Evolutionary conservation across 192 early-diverging fungal species (phyloP), one percentile per base, ranked within the genome.

Genomic region (Borealophlyctis nickersoniae): DNA sequence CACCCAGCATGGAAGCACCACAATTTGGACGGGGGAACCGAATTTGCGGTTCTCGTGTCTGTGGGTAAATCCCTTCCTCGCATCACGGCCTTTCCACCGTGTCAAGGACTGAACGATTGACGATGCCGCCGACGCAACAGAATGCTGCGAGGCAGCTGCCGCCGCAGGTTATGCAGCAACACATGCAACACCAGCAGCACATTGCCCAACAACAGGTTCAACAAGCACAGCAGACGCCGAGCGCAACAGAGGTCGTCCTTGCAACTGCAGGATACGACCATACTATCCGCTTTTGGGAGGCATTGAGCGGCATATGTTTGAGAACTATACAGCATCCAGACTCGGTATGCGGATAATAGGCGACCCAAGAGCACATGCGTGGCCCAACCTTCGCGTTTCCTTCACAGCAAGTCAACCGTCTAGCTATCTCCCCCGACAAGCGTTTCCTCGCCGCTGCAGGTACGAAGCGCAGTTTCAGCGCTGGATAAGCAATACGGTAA

Each of bases 371-470:
- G n/a, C n/a, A n/a, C n/a, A n/a, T n/a, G n/a, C n/a, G n/a, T n/a
- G n/a, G n/a, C n/a, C n/a, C n/a, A n/a, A n/a, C n/a, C 58, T 0
- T 28, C n/a, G 16, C 0, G 54, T 50, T 36, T 2, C 58, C 7
- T 61, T 32, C 52, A 53, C 60, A 92, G 91, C 91, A 93, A 87
- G 89, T 94, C 23, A 94, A 94, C 70, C 71, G 87, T 50, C 73
- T 94, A 30, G 85, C 86, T 35, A 92, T 94, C 11, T 92, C 92
- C 13, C 91, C 91, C 5, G 92, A 94, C 69, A 94, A 94, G 62
- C 80, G 91, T 24, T 88, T 86, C 67, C 70, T 94, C 16, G 92
- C 87, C 14, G 92, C 92, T 11, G 90, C 91, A 28, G 91, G 89
- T 82, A 67, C 4, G 67, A 56, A 11, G 23, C 35, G 13, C 26